phyloP scores from a whole-genome alignment of 805 yeast genomes.

The Myxozyma lipomycoides region DNA sequence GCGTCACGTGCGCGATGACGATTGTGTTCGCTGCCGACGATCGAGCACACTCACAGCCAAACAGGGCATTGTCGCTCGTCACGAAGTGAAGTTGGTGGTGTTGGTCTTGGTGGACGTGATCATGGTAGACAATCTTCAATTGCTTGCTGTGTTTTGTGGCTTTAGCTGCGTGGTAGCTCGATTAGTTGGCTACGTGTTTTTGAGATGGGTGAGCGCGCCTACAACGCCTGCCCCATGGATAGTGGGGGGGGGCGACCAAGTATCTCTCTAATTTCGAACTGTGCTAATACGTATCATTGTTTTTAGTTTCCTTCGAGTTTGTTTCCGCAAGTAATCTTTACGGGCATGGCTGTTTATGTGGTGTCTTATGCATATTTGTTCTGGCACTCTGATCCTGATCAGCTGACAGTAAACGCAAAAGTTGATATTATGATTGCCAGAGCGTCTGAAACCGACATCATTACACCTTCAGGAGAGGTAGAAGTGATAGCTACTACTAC shows the following conservation, averaged over 20 bases:
- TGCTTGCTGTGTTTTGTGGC: neutral
- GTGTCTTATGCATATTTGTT: slow-evolving; percentile 3
- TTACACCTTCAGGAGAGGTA: neutral
- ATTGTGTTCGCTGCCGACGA: too few species aligned
- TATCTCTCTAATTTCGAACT: neutral
- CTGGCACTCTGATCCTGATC: neutral
- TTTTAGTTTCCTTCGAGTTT: slow-evolving; percentile 15
- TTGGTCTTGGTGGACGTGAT: neutral
- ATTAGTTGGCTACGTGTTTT: slow-evolving; percentile 13
- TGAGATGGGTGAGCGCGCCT: slow-evolving; percentile 20
- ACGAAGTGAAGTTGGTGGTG: neutral
- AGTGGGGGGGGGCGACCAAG: neutral
- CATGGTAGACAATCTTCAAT: neutral
- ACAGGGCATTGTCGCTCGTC: neutral
- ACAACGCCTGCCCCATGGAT: too few species aligned
- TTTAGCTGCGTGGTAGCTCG: slow-evolving; percentile 4
- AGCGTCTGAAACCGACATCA: neutral
- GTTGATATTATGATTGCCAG: neutral
- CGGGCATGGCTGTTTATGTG: slow-evolving; percentile 4
- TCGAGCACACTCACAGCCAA: too few species aligned
- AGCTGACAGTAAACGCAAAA: neutral
- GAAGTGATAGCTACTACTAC: neutral
- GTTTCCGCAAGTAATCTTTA: slow-evolving; percentile 5
- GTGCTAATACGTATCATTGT: neutral
- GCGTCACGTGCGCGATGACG: neutral